Base-by-base conservation (phyloP, 257 asterid genomes). In the Salvia miltiorrhiza region DNA sequence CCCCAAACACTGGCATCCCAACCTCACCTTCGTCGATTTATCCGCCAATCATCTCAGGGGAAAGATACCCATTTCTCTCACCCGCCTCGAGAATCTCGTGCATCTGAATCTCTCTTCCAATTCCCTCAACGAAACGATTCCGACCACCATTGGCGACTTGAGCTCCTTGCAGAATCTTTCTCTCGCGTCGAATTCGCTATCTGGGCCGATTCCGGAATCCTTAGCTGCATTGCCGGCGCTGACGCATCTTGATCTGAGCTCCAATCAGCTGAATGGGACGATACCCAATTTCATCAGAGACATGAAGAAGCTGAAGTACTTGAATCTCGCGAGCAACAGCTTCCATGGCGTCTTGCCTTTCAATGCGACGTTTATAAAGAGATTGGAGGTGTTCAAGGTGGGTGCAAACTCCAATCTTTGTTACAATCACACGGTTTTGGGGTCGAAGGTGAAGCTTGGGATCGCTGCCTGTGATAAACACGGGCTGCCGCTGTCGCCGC, bases 281-380 rank as follows among this genome's bases (percentile, higher is more conserved):
- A 79, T 93, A 5, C 98, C 98, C 1, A 73, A 68, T 55, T 93
- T 90, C 83, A 65, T 90, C 1, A 72, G 79, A 4, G 83, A 83
- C 43, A 77, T 93, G 92, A 85, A 78, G 89, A 81, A 69, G 7
- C 76, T 94, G 78, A 87, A 83, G 82, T 90, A 75, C 80, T 77
- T 93, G 40, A 90, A 87, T 80, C 92, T 93, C 5, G 96, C 76
- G 9, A 82, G 82, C 59, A 93, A 93, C 73, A 84, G 69, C 67
- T 90, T 93, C 40, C 92, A 76, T 24, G 99, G 99, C 44, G 80
- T 93, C 13, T 64, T 93, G 78, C 99, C 97, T 32, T 93, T 93
- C 68, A 93, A 93, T 76, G 86, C 82, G 7, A 79, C 90, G 4
- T 94, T 94, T 40, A 52, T 94, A 1, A 81, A 84, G 64, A 69